Evolutionary conservation across 192 early-diverging fungal species (phyloP), one percentile per base, ranked within the genome.

Genomic region (Umbelopsis isabellina): DNA sequence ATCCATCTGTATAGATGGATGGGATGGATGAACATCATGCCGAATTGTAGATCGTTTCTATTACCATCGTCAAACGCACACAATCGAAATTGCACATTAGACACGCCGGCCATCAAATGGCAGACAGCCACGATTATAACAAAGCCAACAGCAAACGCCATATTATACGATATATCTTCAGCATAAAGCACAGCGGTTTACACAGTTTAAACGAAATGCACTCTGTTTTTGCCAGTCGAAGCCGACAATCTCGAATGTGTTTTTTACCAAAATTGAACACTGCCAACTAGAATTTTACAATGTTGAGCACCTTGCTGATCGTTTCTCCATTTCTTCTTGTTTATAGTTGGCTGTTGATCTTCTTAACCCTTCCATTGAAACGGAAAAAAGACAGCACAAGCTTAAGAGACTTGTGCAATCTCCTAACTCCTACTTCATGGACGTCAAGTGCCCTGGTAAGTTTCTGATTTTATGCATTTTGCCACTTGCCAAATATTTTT

Each of bases 341-440:
- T 46, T 75, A 73, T 84, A 89, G 93, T 88, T 98, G 72, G 93
- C 95, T 74, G 87, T 94, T 79, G 96, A 98, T 82, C 92, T 98
- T 75, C 88, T 98, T 58, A 95, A 98, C 89, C 96, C 96, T 58
- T 86, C 91, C 70, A 79, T 85, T 61, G 83, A 88, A 69, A 80
- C 82, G 78, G 90, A 97, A 84, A 84, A 86, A 75, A 87, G 89
- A 22, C 72, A 80, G 25, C 87, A 88, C 84, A 88, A 88, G 77
- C 80, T 89, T 49, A 89, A 88, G 85, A 73, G 87, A 50, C 71
- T 88, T 22, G 79, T 89, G 25, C 87, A 88, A 64, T 74, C 75
- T 66, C 87, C 95, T 49, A 92, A 98, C 92, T 97, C 97, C 22
- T 97, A 91, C 92, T 97, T 97, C 85, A 97, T 98, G 95, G 97